These are phyloP conservation scores for Aplosporella prunicola DNA, from an alignment of 2,329 filamentous ascomycete genomes.

Conservation along the genomic window DNA sequence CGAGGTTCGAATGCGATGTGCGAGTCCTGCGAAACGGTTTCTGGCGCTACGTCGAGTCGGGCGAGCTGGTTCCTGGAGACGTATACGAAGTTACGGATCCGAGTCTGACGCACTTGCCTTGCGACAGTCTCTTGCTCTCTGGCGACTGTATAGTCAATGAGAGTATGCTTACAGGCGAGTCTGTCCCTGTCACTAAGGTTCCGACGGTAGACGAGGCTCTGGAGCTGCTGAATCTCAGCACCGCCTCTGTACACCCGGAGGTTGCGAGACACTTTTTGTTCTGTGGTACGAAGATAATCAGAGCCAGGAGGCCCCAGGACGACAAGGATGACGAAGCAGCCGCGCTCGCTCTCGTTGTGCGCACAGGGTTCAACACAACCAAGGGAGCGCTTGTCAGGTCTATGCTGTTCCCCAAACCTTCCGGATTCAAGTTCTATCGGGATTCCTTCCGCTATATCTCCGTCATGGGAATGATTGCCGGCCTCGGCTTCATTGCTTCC, in stretches of 20 bases:
- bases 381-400: conserved; percentile 92
- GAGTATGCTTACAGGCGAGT: conserved; percentile 97
- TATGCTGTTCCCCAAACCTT: conserved; percentile 97
- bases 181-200: conserved; percentile 88
- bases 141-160: conserved; percentile 98
- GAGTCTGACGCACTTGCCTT: conserved; percentile 75
- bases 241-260: conserved; percentile 73
- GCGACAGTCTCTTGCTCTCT: conserved; percentile 80
- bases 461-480: conserved; percentile 83
- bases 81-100: conserved; percentile 96
- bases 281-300: conserved; percentile 89
- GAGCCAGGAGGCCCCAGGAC: conserved; percentile 79
- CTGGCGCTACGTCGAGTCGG: conserved; percentile 81
- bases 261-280: conserved; percentile 86
- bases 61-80: conserved; percentile 87
- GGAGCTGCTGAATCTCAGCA: conserved; percentile 63
- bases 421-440: conserved; percentile 95
- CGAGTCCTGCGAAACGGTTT: conserved; percentile 90
- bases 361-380: conserved; percentile 95
- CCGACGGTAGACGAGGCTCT: conserved; percentile 75
- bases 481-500: conserved; percentile 79
- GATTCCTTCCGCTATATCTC: conserved; percentile 97
- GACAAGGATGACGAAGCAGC: conserved; percentile 79
- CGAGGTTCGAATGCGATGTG: conserved; percentile 89
- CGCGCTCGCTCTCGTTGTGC: conserved; percentile 80